Base-by-base conservation (phyloP, 371 early-diverging fungal species). In the Nematocida sp. region DNA sequence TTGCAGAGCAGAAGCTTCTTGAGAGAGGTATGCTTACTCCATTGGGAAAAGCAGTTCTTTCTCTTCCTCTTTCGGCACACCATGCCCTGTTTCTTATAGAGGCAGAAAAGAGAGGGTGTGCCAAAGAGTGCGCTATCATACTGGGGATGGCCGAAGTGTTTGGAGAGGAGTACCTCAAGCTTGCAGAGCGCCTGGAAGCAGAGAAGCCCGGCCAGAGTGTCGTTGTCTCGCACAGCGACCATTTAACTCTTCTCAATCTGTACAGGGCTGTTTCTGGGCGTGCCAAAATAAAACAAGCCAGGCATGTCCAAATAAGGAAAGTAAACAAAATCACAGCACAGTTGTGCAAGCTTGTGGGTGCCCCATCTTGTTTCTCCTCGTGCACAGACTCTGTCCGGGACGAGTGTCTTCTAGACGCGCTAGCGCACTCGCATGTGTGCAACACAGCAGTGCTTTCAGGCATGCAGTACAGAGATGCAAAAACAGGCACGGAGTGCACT, bases 1-100 rank as follows among this genome's bases (percentile, higher is more conserved):
- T 70, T 2, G 53, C 37, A 32, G 31, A 37, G 2, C 36, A 32
- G 23, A 21, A 62, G 4, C 17, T 60, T 0, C 5, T 57, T 5
- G 19, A 41, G 13, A 36, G 23, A 7, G 37, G 43, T 53, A 50
- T 7, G 29, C 2, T 64, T 13, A 64, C 65, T 0, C 37, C 11
- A 13, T 25, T 64, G 29, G 74, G 62, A 25, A 32, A 36, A 31
- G 36, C 11, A n/a, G 31, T 70, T 1, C 4, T 25, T 8, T 4
- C 17, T 19, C 2, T 57, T 0, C 74, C 74, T 36, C 48, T 70
- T 21, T 60, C 74, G 7, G 32, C 36, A 7, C 11, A 3, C 11
- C 60, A 58, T 27, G 17, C 50, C n/a, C 49, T 70, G 7, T 70
- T 70, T 49, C 8, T 70, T 2, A 17, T 57, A 19, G 74, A 70